phyloP scores from a whole-genome alignment of 208 protist genomes.

The Trypanosoma congolense region DNA sequence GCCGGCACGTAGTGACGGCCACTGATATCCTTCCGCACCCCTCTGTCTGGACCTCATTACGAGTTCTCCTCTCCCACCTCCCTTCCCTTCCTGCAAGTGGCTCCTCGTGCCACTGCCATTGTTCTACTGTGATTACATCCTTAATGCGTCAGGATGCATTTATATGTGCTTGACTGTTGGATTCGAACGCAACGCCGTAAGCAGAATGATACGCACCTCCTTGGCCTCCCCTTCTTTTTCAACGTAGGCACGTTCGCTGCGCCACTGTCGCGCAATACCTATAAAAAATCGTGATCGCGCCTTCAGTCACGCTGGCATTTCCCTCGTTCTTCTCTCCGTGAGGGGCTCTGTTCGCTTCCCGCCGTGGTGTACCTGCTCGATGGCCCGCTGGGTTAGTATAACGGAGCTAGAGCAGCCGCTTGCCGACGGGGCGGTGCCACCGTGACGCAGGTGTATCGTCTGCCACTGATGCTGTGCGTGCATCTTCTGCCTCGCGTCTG shows the following conservation, averaged over 20 bases:
- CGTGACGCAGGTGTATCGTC: neutral
- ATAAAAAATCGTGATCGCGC: too few relatives aligned
- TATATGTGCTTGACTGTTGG: constrained; percentile 27
- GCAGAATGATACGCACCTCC: constrained; percentile 44
- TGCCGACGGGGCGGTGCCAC: neutral
- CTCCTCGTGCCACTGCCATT: neutral
- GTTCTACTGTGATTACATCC: constrained; percentile 13
- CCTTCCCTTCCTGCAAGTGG: neutral
- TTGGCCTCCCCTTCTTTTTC: too few relatives aligned
- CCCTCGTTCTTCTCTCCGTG: too few relatives aligned
- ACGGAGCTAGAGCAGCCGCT: constrained; percentile 19
- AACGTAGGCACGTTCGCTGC: too few relatives aligned
- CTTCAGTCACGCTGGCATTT: too few relatives aligned
- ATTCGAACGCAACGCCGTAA: constrained; percentile 45
- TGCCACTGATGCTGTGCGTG: neutral
- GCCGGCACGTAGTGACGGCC: constrained; percentile 12
- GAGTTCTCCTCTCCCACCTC: neutral
- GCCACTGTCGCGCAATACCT: too few relatives aligned
- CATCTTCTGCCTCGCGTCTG: neutral
- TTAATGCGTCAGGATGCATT: constrained; percentile 30
- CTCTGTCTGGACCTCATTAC: neutral
- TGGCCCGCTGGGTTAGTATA: constrained; percentile 37
- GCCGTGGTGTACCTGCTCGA: constrained; percentile 11
- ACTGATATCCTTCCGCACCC: constrained; percentile 2
- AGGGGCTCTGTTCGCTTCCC: constrained; percentile 46